A percentile compares a stretch with the other conserved stretches of the same genome.
These are phyloP conservation scores for Boletellus emodensis DNA, from an alignment of 768 basidiomycete genomes.

Conservation along the genomic window DNA sequence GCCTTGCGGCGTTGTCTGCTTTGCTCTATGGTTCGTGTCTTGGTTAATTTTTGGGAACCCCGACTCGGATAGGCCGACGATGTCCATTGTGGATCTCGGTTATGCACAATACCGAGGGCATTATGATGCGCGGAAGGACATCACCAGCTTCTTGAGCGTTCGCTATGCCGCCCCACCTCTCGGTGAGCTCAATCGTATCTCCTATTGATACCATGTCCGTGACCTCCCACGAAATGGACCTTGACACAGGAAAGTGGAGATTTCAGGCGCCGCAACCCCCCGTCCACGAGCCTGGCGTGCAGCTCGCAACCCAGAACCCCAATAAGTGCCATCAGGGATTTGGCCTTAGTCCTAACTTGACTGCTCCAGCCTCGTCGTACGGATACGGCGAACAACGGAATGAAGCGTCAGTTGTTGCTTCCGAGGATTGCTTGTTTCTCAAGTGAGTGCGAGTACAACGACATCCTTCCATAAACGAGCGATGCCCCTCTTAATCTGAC, in stretches of 20 bases:
- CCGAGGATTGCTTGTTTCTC: background rate
- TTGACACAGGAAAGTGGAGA: background rate
- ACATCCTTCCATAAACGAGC: too few relatives aligned
- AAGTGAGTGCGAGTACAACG: background rate
- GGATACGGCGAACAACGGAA: too few relatives aligned
- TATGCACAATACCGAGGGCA: slow-evolving; percentile 24
- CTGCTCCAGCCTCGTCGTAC: too few relatives aligned
- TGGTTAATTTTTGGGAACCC: too few relatives aligned
- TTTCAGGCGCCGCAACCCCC: background rate
- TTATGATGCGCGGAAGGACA: slow-evolving; percentile 18
- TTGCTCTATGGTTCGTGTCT: too few relatives aligned
- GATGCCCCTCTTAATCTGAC: background rate
- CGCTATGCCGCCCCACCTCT: slow-evolving; percentile 50
- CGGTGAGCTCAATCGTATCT: slow-evolving; percentile 25
- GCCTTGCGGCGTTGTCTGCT: too few relatives aligned
- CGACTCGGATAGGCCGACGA: too few relatives aligned
- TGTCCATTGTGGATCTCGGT: background rate
- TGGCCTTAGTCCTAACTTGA: too few relatives aligned
- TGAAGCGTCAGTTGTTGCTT: background rate
- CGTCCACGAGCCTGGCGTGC: background rate
- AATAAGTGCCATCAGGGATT: background rate
- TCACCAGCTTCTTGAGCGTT: slow-evolving; percentile 25
- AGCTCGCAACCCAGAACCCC: background rate
- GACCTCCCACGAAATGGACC: too few relatives aligned
- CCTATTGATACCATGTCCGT: too few relatives aligned